These are phyloP conservation scores for Candida oleophila DNA, from an alignment of 805 yeast species.

Conservation along the genomic window DNA sequence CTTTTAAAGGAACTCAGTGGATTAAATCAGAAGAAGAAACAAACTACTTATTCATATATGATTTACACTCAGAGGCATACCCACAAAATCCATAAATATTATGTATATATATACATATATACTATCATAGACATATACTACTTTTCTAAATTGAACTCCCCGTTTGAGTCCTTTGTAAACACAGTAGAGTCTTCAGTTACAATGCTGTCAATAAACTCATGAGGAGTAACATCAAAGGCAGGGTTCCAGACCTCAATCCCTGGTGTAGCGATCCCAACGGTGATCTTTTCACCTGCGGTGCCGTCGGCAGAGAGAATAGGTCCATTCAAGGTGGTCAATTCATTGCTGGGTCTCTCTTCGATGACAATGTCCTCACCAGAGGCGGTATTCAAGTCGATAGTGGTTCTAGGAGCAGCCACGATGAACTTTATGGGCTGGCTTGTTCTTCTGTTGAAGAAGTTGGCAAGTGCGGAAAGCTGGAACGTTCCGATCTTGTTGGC, in stretches of 20 bases:
- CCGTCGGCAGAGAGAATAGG: slow-evolving; percentile 27
- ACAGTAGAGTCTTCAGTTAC: slow-evolving; percentile 76
- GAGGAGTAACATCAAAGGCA: slow-evolving; percentile 91
- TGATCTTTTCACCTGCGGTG: slow-evolving; percentile 35
- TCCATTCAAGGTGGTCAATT: slow-evolving; percentile 76
- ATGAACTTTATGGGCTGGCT: slow-evolving; percentile 68
- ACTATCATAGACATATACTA: slow-evolving; percentile 5
- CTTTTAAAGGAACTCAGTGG: too few species aligned
- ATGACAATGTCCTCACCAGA: slow-evolving; percentile 77
- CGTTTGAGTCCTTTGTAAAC: slow-evolving; percentile 45
- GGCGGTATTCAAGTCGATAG: slow-evolving; percentile 68
- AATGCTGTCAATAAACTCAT: slow-evolving; percentile 77
- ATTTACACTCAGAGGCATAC: too few species aligned
- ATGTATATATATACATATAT: too few species aligned
- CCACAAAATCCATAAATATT: too few species aligned
- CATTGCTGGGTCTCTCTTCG: slow-evolving; percentile 83
- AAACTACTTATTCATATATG: too few species aligned
- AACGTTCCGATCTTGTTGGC: slow-evolving; percentile 96
- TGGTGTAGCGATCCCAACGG: slow-evolving; percentile 81
- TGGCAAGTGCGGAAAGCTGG: slow-evolving; percentile 77
- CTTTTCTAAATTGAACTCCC: slow-evolving; percentile 46
- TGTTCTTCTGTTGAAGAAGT: slow-evolving; percentile 34
- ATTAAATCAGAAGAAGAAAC: too few species aligned
- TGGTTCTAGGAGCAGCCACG: slow-evolving; percentile 94
- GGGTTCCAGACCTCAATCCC: slow-evolving; percentile 93